These are phyloP conservation scores for Collybia sp. DNA, from an alignment of 768 basidiomycete genomes.

Conservation along the genomic window DNA sequence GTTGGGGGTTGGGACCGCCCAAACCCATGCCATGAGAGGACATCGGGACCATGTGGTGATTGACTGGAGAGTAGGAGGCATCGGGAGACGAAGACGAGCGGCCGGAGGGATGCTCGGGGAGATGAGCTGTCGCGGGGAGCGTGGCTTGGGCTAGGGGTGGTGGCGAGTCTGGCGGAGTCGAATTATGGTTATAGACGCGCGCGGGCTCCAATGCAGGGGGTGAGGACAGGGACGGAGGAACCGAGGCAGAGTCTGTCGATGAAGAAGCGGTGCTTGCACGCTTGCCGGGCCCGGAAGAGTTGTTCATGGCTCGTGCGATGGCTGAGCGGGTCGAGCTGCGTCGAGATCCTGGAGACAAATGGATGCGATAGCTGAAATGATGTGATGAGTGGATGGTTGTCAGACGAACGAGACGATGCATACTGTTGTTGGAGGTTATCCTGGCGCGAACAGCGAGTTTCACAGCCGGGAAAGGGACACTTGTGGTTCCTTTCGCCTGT, in stretches of 20 bases:
- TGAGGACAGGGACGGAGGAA: slow-evolving; percentile 26
- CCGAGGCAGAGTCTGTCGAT: slow-evolving; percentile 17
- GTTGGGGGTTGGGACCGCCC: slow-evolving; percentile 12
- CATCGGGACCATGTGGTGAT: slow-evolving; percentile 19
- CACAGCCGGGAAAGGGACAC: slow-evolving; percentile 94
- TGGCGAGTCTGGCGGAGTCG: slow-evolving; percentile 50
- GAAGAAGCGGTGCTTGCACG: slow-evolving; percentile 21
- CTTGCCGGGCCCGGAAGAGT: slow-evolving; percentile 17
- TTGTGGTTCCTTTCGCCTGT: slow-evolving; percentile 91
- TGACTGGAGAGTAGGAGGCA: slow-evolving; percentile 31
- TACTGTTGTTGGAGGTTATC: slow-evolving; percentile 76
- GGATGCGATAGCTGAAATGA: slow-evolving; percentile 64
- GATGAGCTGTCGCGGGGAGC: slow-evolving; percentile 34
- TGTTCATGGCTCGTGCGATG: slow-evolving; percentile 36
- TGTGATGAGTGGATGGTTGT: not conserved
- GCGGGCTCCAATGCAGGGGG: slow-evolving; percentile 46
- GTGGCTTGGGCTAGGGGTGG: slow-evolving; percentile 51
- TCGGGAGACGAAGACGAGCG: slow-evolving; percentile 45
- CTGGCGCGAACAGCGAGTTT: slow-evolving; percentile 85
- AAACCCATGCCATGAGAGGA: slow-evolving; percentile 14
- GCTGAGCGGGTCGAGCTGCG: slow-evolving; percentile 62
- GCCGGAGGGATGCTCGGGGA: slow-evolving; percentile 28
- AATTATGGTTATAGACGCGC: slow-evolving; percentile 26
- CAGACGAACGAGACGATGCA: slow-evolving; percentile 16
- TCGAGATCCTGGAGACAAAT: slow-evolving; percentile 75